phyloP scores from a whole-genome alignment of 306 rosid genomes.

The Dryas octopetala region DNA sequence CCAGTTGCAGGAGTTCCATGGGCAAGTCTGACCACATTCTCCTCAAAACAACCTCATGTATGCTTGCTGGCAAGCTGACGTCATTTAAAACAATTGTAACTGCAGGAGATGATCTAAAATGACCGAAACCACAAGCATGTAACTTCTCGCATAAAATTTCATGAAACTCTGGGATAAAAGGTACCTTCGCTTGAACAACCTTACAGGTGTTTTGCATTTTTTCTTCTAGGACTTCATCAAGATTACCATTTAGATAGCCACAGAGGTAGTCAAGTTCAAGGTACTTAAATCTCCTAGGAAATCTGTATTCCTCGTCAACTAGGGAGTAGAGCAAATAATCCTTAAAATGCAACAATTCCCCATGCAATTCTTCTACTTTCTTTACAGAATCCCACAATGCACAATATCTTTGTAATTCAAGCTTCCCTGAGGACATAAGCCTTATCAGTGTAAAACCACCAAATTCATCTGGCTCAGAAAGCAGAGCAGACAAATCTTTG shows the following conservation, averaged over 20 bases:
- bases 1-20: conserved; percentile 49
- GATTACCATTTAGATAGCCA: conserved; percentile 51
- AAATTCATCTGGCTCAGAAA: conserved; percentile 45
- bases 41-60: conserved; percentile 53
- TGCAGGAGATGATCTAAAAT: conserved; percentile 48
- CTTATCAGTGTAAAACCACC: conserved; percentile 69
- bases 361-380: conserved; percentile 33
- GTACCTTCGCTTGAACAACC: conserved; percentile 19
- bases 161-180: conserved; percentile 38
- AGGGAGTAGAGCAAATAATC: conserved; percentile 33
- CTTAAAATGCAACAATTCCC: conserved; percentile 30
- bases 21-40: conserved; percentile 68
- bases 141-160: conserved; percentile 60
- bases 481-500: conserved; percentile 42
- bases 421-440: conserved; percentile 61
- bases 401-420: conserved; percentile 63
- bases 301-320: conserved; percentile 46
- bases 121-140: conserved; percentile 50
- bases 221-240: conserved; percentile 31
- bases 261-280: conserved; percentile 45
- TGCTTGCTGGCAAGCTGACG: conserved; percentile 49
- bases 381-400: conserved; percentile 45
- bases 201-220: conserved; percentile 26
- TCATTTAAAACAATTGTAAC: conserved; percentile 47
- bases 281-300: conserved; percentile 36